These are phyloP conservation scores for Babesia divergens DNA, from an alignment of 169 alveolate species.

Conservation along the genomic window DNA sequence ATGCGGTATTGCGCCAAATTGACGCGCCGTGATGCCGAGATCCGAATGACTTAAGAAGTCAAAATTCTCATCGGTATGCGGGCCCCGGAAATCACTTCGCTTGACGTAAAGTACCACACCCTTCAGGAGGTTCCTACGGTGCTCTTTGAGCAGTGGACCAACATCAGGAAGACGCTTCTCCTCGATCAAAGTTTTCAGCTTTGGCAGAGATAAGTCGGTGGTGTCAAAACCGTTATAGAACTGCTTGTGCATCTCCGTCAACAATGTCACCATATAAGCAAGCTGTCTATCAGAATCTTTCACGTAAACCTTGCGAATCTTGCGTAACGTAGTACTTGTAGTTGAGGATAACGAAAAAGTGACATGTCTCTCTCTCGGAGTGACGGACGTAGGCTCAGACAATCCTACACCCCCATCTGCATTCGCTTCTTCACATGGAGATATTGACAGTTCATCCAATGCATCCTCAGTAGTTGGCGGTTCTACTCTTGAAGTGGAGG, in stretches of 20 bases:
- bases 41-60: conserved; percentile 40
- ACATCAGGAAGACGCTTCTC: conserved; percentile 32
- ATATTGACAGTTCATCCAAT: too few relatives aligned
- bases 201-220: neutral
- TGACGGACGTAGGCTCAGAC: too few relatives aligned
- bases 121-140: neutral
- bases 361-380: too few relatives aligned
- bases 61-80: conserved; percentile 4
- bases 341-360: too few relatives aligned
- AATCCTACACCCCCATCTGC: too few relatives aligned
- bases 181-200: conserved; percentile 6
- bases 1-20: conserved; percentile 11
- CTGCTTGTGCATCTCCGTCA: conserved; percentile 21
- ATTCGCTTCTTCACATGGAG: too few relatives aligned
- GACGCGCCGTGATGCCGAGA: conserved; percentile 18
- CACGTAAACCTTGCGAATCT: conserved; percentile 31
- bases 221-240: conserved; percentile 3
- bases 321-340: too few relatives aligned
- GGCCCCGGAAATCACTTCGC: conserved; percentile 24
- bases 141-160: conserved; percentile 13
- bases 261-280: neutral
- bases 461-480: too few relatives aligned
- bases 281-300: conserved; percentile 44
- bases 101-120: conserved; percentile 33
- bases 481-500: too few relatives aligned